Evolutionary conservation across 75 land plant species (phyloP), one percentile per base, ranked within the genome.

Genomic region (Pinus taeda): DNA sequence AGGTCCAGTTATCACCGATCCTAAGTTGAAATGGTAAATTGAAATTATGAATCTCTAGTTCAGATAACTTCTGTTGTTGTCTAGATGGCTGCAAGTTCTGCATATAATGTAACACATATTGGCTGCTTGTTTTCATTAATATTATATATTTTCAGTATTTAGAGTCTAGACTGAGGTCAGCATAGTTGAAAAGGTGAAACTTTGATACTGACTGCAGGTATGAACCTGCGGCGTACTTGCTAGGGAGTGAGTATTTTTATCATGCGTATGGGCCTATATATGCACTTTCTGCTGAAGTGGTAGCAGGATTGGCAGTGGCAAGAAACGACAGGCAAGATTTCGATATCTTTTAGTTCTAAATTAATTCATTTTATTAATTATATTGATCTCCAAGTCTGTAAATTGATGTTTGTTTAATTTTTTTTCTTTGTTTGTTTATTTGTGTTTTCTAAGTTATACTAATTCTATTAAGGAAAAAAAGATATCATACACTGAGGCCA

Each of bases 201-300:
- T 58, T 69, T 57, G 67, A 11, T 26, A 67, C 21, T 71, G 65
- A 21, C 53, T 77, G 60, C 88, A 93, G 96, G 96, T 90, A 87
- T 81, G 97, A 94, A 79, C 90, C 88, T 30, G 75, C 76, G 57
- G 89, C 88, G 26, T 73, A 88, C 73, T 72, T 94, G 75, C 77
- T 94, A 45, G 97, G 97, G 60, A 83, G 80, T 71, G 95, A 92
- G 79, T 92, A 94, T 60, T 94, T 94, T 64, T 81, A 85, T 75
- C 97, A 94, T 83, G 97, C 93, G 45, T 90, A 90, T 87, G 97
- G 97, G 11, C 93, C 97, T 62, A 88, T 94, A 59, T 94, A 94
- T 88, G 95, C 90, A 58, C 83, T 94, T 12, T 94, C 95, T 57
- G 75, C 85, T n/a, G 88, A 92, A 75, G 95, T 94, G 20, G 97